phyloP scores from a whole-genome alignment of 257 asterid genomes.

The Nyctanthes arbortristis region DNA sequence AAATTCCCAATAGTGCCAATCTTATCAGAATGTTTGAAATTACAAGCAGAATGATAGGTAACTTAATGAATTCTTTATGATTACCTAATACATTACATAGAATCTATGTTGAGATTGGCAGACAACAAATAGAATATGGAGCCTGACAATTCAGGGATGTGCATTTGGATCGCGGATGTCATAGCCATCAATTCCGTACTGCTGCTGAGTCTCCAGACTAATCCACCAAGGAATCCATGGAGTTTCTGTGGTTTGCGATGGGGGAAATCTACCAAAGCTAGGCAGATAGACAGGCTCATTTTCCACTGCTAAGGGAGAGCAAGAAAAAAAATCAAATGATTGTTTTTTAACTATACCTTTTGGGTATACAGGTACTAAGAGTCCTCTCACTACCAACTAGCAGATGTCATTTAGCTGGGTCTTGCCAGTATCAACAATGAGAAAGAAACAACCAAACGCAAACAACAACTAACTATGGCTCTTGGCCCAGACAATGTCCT shows the following conservation, averaged over 20 bases:
- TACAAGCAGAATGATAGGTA: no score
- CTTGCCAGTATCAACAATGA: no score
- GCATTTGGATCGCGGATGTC: no score
- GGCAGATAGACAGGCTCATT: slow-evolving; percentile 20
- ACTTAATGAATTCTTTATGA: no score
- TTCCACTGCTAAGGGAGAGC: slow-evolving; percentile 11
- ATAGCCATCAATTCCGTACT: no score
- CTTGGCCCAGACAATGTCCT: neutral
- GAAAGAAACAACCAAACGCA: neutral
- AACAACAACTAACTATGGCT: slow-evolving; percentile 1
- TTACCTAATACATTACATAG: no score
- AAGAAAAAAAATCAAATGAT: slow-evolving; percentile 16
- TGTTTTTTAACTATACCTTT: slow-evolving; percentile 19
- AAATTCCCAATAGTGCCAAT: no score
- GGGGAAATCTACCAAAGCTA: slow-evolving; percentile 11
- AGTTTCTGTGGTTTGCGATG: neutral
- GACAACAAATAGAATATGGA: no score
- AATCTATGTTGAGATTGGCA: no score
- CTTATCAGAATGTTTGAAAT: no score
- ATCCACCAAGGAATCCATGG: slow-evolving; percentile 1
- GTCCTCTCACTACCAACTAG: slow-evolving; percentile 8
- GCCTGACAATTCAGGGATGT: no score
- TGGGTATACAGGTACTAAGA: slow-evolving; percentile 15
- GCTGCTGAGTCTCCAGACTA: neutral
- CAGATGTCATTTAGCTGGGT: neutral